Base-by-base conservation (phyloP, 805 yeast genomes). In the Hanseniaspora meyeri region DNA sequence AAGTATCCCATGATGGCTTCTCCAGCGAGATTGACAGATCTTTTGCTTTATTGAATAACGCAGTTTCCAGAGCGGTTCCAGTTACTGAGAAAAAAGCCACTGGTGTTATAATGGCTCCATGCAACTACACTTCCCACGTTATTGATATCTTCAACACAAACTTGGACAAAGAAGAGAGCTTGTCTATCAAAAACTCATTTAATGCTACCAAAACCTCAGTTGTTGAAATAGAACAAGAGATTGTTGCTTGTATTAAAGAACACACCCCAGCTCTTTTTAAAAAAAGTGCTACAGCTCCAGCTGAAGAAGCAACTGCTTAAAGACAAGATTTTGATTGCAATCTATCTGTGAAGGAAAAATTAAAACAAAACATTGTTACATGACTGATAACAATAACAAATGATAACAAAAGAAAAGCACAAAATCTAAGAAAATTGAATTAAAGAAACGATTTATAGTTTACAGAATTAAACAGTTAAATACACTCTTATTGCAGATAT, bases 1-100 rank as follows among this genome's bases (percentile, higher is more conserved):
- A 66, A 24, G 75, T 78, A 5, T 62, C 75, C 12, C 66, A 71
- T 12, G 76, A 76, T 16, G 72, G 70, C 3, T 74, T 68, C 55
- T 70, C 81, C 5, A 82, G 81, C 65, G 90, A 85, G 68, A 58
- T 82, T 40, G 71, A 78, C 49, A 77, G 81, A 66, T 72, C 81
- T n/a, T 42, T 73, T 19, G 68, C 72, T 48, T 67, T 80, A 38
- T 55, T 76, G 10, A 59, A 65, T 38, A 74, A 74, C 59, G 70
- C 74, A n/a, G 60, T 72, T 9, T 61, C 64, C 39, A 69, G 77
- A 57, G 65, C 73, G 2, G 60, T 70, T 20, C 75, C 77, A 14
- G 68, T 66, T 5, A 59, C 70, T 7, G 57, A 62, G n/a, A 59
- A 62, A 17, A 65, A 64, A 50, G 59, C 72, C 17, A 51, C 51